A percentile compares a stretch with the other conserved stretches of the same genome.
Evolutionary conservation across 2,329 filamentous ascomycete genomes (phyloP).

Genomic region (Colletotrichum aenigma): DNA sequence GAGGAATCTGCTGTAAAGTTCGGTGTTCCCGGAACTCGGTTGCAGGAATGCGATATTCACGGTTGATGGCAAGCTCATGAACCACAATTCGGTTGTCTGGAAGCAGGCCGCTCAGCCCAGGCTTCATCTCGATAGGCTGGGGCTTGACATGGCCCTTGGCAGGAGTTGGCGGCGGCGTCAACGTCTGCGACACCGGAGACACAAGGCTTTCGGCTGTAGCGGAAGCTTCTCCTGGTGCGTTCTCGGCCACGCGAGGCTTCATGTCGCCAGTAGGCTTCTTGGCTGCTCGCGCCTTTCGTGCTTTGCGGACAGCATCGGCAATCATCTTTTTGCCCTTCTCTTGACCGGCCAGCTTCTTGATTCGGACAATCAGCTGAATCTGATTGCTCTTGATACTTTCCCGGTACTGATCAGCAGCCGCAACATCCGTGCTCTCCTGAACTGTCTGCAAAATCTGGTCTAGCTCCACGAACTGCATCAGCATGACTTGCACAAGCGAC

Average conservation of each 20-base stretch:
- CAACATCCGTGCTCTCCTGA: slow-evolving; percentile 76
- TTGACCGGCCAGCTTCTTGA: slow-evolving; percentile 77
- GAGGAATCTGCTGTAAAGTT: slow-evolving; percentile 48
- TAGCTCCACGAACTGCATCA: slow-evolving; percentile 84
- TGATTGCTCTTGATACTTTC: slow-evolving; percentile 84
- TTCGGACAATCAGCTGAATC: slow-evolving; percentile 76
- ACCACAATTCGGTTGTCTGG: slow-evolving; percentile 77
- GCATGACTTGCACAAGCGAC: slow-evolving; percentile 80
- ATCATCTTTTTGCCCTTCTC: slow-evolving; percentile 76
- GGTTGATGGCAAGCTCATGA: slow-evolving; percentile 81
- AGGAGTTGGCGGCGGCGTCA: slow-evolving; percentile 59
- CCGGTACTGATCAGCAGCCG: slow-evolving; percentile 76
- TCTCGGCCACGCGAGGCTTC: slow-evolving; percentile 68
- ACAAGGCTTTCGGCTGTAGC: slow-evolving; percentile 40
- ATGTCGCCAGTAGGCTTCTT: slow-evolving; percentile 74
- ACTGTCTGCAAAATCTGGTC: slow-evolving; percentile 85
- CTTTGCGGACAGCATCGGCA: slow-evolving; percentile 75
- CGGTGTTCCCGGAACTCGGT: slow-evolving; percentile 64
- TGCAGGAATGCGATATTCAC: slow-evolving; percentile 74
- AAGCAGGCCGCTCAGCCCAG: slow-evolving; percentile 58
- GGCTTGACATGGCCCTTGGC: slow-evolving; percentile 42
- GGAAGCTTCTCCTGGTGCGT: slow-evolving; percentile 39
- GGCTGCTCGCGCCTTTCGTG: slow-evolving; percentile 66
- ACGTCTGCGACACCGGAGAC: slow-evolving; percentile 49
- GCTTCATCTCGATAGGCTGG: slow-evolving; percentile 38